Evolutionary conservation across 2,329 filamentous ascomycete genomes (phyloP).

Genomic region (Colletotrichum lini): DNA sequence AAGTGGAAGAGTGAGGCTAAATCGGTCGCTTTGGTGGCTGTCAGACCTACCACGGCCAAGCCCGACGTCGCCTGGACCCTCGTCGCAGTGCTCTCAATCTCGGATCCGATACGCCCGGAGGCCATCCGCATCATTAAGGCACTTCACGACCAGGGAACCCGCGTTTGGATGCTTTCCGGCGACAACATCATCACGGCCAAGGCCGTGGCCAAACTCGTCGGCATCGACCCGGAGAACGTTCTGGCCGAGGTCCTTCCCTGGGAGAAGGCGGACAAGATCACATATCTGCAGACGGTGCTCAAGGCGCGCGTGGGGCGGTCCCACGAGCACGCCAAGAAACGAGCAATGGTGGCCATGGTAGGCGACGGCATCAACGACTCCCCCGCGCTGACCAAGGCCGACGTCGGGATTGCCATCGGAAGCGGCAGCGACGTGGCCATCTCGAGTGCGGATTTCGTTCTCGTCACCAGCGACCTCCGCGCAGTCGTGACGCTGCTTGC

Average conservation of each 20-base stretch:
- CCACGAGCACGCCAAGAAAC: conserved; percentile 50
- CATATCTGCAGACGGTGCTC: conserved; percentile 70
- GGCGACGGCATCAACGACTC: conserved; percentile 93
- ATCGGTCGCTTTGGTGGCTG: conserved; percentile 73
- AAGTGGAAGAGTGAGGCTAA: conserved; percentile 75
- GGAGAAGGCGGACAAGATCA: conserved; percentile 83
- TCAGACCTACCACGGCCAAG: conserved; percentile 47
- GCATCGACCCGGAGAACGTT: conserved; percentile 81
- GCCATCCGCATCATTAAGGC: conserved; percentile 74
- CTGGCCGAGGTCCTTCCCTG: conserved; percentile 90
- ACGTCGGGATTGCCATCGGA: conserved; percentile 88
- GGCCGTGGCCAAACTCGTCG: conserved; percentile 82
- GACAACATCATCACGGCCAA: conserved; percentile 89
- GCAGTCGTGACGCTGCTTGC: conserved; percentile 81
- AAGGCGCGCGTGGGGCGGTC: conserved; percentile 50
- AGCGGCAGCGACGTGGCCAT: conserved; percentile 89
- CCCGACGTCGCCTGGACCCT: conserved; percentile 62
- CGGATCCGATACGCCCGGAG: conserved; percentile 85
- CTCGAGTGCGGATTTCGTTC: conserved; percentile 84
- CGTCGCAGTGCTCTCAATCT: conserved; percentile 79
- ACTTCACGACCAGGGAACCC: conserved; percentile 75
- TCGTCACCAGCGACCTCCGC: conserved; percentile 79
- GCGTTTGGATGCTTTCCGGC: conserved; percentile 93
- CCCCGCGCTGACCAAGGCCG: conserved; percentile 83
- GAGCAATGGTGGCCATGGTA: conserved; percentile 81